Percentiles rank a stretch among this genome's conserved stretches.
Conservation (phyloP, 805 yeast genomes). For the Starmera amethionina region DNA sequence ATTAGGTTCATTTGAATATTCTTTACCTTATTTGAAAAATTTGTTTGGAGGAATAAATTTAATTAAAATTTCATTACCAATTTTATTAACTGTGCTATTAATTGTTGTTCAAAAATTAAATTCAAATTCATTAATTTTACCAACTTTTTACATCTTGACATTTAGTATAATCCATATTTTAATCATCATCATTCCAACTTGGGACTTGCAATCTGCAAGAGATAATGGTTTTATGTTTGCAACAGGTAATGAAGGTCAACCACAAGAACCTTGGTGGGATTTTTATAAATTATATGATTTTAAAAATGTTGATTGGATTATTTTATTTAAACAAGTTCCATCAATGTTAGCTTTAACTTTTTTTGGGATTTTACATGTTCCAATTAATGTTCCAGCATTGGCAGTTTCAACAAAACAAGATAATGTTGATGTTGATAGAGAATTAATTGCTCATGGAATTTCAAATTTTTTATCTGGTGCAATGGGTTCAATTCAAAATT, state of each 20-base stretch:
- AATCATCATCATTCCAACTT: slow-evolving; percentile 53
- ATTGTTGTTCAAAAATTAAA: slow-evolving; percentile 49
- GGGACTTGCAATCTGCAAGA: slow-evolving; percentile 55
- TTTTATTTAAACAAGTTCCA: slow-evolving; percentile 63
- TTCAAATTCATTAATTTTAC: slow-evolving; percentile 69
- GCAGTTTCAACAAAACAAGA: slow-evolving; percentile 87
- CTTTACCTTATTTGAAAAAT: slow-evolving; percentile 40
- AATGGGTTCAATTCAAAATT: slow-evolving; percentile 85
- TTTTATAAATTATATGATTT: slow-evolving; percentile 72
- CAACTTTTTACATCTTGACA: slow-evolving; percentile 66
- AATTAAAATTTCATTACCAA: slow-evolving; percentile 64
- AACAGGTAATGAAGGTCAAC: slow-evolving; percentile 38
- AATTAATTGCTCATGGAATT: slow-evolving; percentile 89
- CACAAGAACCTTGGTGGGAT: slow-evolving; percentile 80
- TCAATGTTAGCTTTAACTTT: slow-evolving; percentile 94
- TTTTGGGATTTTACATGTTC: slow-evolving; percentile 93
- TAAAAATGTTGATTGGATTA: slow-evolving; percentile 62
- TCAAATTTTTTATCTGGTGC: slow-evolving; percentile 81
- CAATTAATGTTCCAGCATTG: slow-evolving; percentile 94
- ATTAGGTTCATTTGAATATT: slow-evolving; percentile 60
- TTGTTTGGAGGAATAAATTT: slow-evolving; percentile 35
- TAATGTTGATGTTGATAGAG: slow-evolving; percentile 79
- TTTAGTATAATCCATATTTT: slow-evolving; percentile 61
- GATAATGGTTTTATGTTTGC: slow-evolving; percentile 79
- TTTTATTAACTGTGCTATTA: slow-evolving; percentile 49